These are phyloP conservation scores for Trametes cingulata DNA, from an alignment of 768 basidiomycete species.

Conservation along the genomic window DNA sequence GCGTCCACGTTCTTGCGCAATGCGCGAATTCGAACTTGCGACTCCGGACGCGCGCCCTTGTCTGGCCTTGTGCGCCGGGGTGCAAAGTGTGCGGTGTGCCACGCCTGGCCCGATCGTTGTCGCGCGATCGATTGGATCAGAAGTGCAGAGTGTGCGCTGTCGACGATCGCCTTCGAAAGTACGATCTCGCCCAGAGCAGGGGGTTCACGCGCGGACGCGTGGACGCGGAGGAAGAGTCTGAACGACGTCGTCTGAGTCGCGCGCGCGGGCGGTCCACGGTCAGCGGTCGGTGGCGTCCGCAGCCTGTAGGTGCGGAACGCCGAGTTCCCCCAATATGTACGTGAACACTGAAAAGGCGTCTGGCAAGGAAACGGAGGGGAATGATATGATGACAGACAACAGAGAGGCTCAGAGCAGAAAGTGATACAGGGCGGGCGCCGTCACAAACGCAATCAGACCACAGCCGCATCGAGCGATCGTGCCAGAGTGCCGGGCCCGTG, in stretches of 20 bases:
- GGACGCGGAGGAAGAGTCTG: too few species aligned
- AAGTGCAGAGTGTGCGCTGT: background rate
- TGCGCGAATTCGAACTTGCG: too few species aligned
- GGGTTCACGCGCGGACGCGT: too few species aligned
- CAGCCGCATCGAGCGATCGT: slow-evolving; percentile 15
- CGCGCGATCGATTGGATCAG: background rate
- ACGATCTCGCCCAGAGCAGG: background rate
- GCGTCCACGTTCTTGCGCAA: too few species aligned
- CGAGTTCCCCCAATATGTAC: background rate
- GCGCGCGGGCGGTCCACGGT: background rate
- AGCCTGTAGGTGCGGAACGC: background rate
- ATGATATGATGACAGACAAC: background rate
- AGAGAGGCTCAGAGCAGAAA: too few species aligned
- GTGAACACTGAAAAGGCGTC: too few species aligned
- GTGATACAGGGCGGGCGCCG: slow-evolving; percentile 4
- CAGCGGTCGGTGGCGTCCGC: background rate
- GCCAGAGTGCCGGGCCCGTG: slow-evolving; percentile 8
- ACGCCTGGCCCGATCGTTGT: background rate
- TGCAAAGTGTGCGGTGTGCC: too few species aligned
- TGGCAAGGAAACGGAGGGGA: background rate
- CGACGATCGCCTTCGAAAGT: background rate
- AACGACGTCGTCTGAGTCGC: background rate
- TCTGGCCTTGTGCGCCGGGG: too few species aligned
- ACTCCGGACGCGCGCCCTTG: too few species aligned
- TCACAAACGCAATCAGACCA: slow-evolving; percentile 20